Evolutionary conservation across 345 rosid species (phyloP).

Genomic region (Combretum micranthum): DNA sequence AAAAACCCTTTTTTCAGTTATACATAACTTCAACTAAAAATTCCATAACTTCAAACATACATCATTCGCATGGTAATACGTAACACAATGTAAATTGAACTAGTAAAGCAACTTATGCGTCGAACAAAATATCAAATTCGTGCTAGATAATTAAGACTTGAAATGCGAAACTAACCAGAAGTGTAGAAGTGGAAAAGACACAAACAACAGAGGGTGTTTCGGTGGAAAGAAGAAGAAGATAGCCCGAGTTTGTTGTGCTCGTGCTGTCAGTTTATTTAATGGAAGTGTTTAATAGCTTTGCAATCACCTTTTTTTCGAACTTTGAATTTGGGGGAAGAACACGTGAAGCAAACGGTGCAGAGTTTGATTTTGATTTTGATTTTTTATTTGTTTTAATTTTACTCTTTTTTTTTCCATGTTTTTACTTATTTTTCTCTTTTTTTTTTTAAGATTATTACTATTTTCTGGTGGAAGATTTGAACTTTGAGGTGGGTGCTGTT

Average conservation of each 20-base stretch:
- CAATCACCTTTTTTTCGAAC: slow-evolving; percentile 9
- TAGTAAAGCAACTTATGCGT: no score
- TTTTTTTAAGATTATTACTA: background rate
- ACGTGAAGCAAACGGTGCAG: background rate
- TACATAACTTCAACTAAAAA: no score
- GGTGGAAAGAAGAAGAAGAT: background rate
- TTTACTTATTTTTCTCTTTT: background rate
- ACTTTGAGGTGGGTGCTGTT: background rate
- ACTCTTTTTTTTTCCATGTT: background rate
- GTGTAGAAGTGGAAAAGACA: no score
- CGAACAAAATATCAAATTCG: no score
- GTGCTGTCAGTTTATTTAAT: background rate
- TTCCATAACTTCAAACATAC: no score
- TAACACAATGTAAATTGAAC: no score
- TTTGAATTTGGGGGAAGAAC: slow-evolving; percentile 11
- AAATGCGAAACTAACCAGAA: no score
- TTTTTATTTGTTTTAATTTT: background rate
- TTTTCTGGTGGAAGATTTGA: background rate
- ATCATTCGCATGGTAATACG: no score
- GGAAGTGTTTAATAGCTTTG: background rate
- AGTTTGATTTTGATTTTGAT: background rate
- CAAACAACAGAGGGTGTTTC: no score
- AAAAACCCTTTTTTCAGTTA: no score
- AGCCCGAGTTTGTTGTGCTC: no score
- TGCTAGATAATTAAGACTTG: no score